phyloP scores from a whole-genome alignment of 228 moss, liverwort and hornwort species.

The Sphagnum fallax region DNA sequence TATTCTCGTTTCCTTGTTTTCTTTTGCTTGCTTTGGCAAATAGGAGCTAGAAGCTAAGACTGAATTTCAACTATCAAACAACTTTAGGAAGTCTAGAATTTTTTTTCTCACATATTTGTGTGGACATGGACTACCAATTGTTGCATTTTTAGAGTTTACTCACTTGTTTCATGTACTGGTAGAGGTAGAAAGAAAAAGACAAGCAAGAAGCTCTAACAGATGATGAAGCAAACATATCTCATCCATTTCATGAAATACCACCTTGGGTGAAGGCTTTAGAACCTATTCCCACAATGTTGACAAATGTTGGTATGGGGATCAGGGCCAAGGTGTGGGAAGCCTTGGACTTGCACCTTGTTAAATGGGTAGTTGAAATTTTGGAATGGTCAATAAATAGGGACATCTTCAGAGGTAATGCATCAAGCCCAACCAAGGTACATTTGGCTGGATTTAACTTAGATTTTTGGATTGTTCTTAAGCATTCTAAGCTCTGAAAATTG shows the following conservation, averaged over 20 bases:
- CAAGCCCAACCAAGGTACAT: slow-evolving; percentile 91
- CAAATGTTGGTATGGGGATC: slow-evolving; percentile 92
- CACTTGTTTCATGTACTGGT: slow-evolving; percentile 55
- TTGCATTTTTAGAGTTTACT: neutral
- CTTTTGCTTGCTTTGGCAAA: no score
- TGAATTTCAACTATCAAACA: no score
- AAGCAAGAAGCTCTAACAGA: slow-evolving; percentile 9
- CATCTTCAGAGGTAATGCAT: slow-evolving; percentile 91
- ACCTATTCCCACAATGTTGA: slow-evolving; percentile 83
- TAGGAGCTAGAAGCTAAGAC: no score
- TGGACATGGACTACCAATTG: no score
- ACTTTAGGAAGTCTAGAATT: no score
- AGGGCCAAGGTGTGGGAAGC: slow-evolving; percentile 87
- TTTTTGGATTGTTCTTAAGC: no score
- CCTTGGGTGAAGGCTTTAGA: slow-evolving; percentile 71
- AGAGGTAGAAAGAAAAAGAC: slow-evolving; percentile 63
- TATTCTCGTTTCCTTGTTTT: no score
- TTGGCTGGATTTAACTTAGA: no score
- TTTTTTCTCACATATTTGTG: no score
- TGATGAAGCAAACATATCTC: slow-evolving; percentile 26
- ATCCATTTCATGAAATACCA: slow-evolving; percentile 44
- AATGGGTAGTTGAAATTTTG: slow-evolving; percentile 73
- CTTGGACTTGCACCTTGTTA: slow-evolving; percentile 68
- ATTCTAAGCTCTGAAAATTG: no score
- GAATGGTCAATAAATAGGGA: slow-evolving; percentile 81